Conservation (phyloP, 2,329 filamentous ascomycete genomes). For the Arachnomyces sp. region DNA sequence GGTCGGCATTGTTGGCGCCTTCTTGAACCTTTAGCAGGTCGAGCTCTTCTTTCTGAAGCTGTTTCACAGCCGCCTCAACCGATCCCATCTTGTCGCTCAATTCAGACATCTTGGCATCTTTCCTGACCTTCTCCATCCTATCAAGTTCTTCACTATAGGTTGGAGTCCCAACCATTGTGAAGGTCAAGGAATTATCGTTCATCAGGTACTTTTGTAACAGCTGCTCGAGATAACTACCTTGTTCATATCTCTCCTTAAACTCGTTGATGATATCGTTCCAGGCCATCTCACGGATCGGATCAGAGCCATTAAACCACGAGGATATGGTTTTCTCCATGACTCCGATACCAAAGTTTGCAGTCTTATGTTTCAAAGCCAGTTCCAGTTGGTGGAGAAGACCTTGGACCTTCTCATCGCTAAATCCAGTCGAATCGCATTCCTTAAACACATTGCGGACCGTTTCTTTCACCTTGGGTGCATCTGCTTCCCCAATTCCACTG, state of each 20-base stretch:
- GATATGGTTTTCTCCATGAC: conserved; percentile 82
- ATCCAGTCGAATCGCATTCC: conserved; percentile 64
- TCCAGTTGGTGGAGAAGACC: conserved; percentile 91
- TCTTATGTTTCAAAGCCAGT: conserved; percentile 91
- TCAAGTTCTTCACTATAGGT: conserved; percentile 66
- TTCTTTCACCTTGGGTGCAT: conserved; percentile 68
- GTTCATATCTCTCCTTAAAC: conserved; percentile 68
- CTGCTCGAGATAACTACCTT: conserved; percentile 72
- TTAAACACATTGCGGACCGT: conserved; percentile 64
- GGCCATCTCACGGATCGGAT: conserved; percentile 81
- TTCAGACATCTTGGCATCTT: conserved; percentile 65
- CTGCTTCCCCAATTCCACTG: conserved; percentile 75
- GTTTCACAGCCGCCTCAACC: conserved; percentile 60
- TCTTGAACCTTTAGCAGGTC: conserved; percentile 74
- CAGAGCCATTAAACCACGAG: conserved; percentile 90
- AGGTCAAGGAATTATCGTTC: conserved; percentile 77
- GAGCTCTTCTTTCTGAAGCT: conserved; percentile 69
- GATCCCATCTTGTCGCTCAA: conserved; percentile 60
- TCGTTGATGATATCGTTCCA: conserved; percentile 83
- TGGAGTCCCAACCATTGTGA: conserved; percentile 84
- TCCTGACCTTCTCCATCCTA: conserved; percentile 64
- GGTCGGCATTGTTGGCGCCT: conserved; percentile 71
- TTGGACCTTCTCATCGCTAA: conserved; percentile 83
- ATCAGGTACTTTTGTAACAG: conserved; percentile 84
- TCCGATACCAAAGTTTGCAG: conserved; percentile 85